A percentile compares a stretch with the other conserved stretches of the same genome.
These are phyloP conservation scores for Fraxinus velutina DNA, from an alignment of 305 asterid genomes.

Conservation along the genomic window DNA sequence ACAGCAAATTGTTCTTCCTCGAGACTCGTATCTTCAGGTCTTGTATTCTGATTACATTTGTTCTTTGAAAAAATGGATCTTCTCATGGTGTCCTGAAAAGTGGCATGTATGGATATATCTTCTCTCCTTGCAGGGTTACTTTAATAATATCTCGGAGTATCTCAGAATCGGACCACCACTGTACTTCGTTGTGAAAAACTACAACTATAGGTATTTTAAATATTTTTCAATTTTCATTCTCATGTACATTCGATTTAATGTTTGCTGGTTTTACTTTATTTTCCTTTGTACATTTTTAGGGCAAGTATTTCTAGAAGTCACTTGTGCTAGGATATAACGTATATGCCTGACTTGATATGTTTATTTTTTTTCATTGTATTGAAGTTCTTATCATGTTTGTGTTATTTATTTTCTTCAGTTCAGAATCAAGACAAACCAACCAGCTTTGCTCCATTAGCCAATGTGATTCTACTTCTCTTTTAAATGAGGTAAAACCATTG, in stretches of 20 bases:
- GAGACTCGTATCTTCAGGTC: conserved; percentile 97
- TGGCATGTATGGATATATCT: conserved; percentile 19
- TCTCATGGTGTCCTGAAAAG: background rate
- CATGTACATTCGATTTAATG: background rate
- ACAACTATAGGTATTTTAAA: conserved; percentile 64
- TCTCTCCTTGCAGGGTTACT: conserved; percentile 69
- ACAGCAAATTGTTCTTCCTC: conserved; percentile 96
- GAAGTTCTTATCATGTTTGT: conserved; percentile 21
- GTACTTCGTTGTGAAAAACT: conserved; percentile 84
- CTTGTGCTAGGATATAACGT: background rate
- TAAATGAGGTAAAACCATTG: conserved; percentile 67
- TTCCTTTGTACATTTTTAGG: background rate
- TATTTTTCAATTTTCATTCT: background rate
- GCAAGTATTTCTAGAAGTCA: background rate
- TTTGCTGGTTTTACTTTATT: background rate
- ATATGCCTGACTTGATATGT: background rate
- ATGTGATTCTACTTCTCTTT: conserved; percentile 82
- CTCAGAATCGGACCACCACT: conserved; percentile 94
- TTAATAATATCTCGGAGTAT: conserved; percentile 62
- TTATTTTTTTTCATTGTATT: background rate
- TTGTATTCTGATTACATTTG: conserved; percentile 12
- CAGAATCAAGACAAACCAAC: conserved; percentile 84
- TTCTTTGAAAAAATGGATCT: background rate
- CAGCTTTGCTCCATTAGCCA: conserved; percentile 92
- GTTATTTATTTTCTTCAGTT: conserved; percentile 47